Evolutionary conservation across 1,139 yeast species (phyloP).

Genomic region (Ashbya aceris): DNA sequence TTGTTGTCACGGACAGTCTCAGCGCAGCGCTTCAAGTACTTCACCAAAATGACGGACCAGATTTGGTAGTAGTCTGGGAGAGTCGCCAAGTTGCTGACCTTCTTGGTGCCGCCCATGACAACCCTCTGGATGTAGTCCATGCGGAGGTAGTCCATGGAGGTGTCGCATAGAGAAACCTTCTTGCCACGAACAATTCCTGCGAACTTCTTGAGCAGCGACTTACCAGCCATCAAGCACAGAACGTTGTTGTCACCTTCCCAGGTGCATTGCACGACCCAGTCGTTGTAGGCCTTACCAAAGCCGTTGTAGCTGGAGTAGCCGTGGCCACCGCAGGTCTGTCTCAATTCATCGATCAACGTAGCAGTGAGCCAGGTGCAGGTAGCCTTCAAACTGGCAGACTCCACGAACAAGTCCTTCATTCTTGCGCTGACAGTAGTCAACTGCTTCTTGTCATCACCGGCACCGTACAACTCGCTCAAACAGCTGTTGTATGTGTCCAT

Average conservation of each 20-base stretch:
- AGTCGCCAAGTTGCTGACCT: slow-evolving; percentile 25
- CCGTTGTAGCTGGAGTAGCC: slow-evolving; percentile 89
- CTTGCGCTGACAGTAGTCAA: slow-evolving; percentile 37
- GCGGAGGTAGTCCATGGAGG: slow-evolving; percentile 37
- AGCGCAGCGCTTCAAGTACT: slow-evolving; percentile 41
- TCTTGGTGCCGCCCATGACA: slow-evolving; percentile 22
- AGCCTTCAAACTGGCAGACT: slow-evolving; percentile 84
- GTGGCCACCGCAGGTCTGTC: slow-evolving; percentile 97
- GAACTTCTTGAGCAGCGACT: slow-evolving; percentile 56
- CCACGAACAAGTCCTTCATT: slow-evolving; percentile 71
- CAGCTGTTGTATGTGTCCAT: slow-evolving; percentile 44
- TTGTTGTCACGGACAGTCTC: slow-evolving; percentile 36
- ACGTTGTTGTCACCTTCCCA: slow-evolving; percentile 97
- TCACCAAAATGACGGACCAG: slow-evolving; percentile 40
- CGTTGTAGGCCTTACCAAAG: slow-evolving; percentile 79
- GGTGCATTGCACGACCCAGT: slow-evolving; percentile 94
- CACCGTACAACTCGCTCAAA: slow-evolving; percentile 43
- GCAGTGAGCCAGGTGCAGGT: slow-evolving; percentile 84
- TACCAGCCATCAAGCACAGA: slow-evolving; percentile 74
- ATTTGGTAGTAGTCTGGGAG: slow-evolving; percentile 33
- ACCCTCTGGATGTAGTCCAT: slow-evolving; percentile 22
- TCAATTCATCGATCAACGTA: slow-evolving; percentile 70
- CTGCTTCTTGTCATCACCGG: slow-evolving; percentile 35
- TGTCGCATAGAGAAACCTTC: slow-evolving; percentile 31
- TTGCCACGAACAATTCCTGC: slow-evolving; percentile 33